phyloP scores from a whole-genome alignment of 495 filamentous ascomycete species.

The Neurospora intermedia region DNA sequence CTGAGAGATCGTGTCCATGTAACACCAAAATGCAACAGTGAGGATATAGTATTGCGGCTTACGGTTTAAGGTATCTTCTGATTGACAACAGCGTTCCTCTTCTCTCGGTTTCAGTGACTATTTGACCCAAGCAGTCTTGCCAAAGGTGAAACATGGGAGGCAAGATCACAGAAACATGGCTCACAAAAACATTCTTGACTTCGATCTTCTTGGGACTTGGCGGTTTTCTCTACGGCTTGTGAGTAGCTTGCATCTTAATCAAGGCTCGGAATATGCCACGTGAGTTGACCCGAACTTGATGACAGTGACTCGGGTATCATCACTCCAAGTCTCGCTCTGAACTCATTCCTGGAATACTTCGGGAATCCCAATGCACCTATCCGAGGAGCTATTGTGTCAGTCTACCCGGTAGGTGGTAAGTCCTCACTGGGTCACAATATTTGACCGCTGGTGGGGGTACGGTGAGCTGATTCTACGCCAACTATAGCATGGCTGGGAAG shows the following conservation, averaged over 20 bases:
- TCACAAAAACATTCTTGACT: slow-evolving; percentile 24
- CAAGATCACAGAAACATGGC: slow-evolving; percentile 2
- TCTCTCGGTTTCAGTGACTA: not conserved
- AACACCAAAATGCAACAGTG: not conserved
- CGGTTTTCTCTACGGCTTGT: slow-evolving; percentile 27
- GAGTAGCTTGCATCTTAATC: not conserved
- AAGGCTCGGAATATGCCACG: not conserved
- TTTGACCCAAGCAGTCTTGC: not conserved
- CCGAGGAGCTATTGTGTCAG: slow-evolving; percentile 40
- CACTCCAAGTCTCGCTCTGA: slow-evolving; percentile 32
- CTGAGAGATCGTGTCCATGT: not conserved
- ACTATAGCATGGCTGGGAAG: slow-evolving; percentile 39
- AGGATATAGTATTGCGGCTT: not conserved
- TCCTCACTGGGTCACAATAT: not conserved
- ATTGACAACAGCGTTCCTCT: not conserved
- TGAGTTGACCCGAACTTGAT: not conserved
- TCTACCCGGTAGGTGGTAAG: slow-evolving; percentile 31
- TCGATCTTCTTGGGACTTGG: slow-evolving; percentile 25
- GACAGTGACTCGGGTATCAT: slow-evolving; percentile 32
- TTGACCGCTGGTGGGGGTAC: slow-evolving; percentile 8
- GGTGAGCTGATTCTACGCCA: slow-evolving; percentile 7
- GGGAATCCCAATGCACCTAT: slow-evolving; percentile 30
- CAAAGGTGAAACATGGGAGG: not conserved
- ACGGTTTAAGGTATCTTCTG: not conserved
- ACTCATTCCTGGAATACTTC: slow-evolving; percentile 33